Base-by-base conservation (phyloP, 176 grass and related monocot species). In the Avena atlantica region DNA sequence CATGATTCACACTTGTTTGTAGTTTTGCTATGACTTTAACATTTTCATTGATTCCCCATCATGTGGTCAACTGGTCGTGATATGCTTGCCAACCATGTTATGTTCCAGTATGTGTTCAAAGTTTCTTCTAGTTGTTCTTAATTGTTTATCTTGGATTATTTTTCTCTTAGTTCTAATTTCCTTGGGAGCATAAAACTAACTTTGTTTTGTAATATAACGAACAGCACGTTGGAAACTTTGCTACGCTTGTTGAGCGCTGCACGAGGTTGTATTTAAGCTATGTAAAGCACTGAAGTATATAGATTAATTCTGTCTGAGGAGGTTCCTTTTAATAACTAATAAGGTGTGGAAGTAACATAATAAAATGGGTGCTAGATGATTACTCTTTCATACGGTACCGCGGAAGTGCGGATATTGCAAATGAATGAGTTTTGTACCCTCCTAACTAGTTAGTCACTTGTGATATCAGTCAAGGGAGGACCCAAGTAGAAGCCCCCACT, bases 231-330 rank as follows among this genome's bases (percentile, higher is more conserved):
- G 90, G 88, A 63, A 98, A 95, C 87, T 72, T 95, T 76, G 82
- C 92, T 77, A 95, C 90, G 84, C 90, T 95, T 74, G 92, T 90
- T 1, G 93, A 94, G 63, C 82, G 92, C 7, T 98, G 15, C 92
- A 91, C 67, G 96, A 98, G 52, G 92, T 98, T 84, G 93, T 93
- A 37, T 95, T 98, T 84, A 98, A 98, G 75, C 90, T 91, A 66
- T 98, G 96, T 93, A 98, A 98, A 86, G 92, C 96, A 12, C 93
- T 90, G 2, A 94, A 98, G 79, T 98, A 98, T 92, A 92, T 92
- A 87, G 96, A 92, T 31, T 98, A 78, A 19, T 76, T 76, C 47
- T 8, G 12, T 58, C 48, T 47, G 9, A 80, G 65, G 21, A 53
- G 76, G 15, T 79, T 47, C 21, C 44, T 53, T 0, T 25, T 34